phyloP scores from a whole-genome alignment of 805 yeast species.

The Saccharomycopsis sp. region DNA sequence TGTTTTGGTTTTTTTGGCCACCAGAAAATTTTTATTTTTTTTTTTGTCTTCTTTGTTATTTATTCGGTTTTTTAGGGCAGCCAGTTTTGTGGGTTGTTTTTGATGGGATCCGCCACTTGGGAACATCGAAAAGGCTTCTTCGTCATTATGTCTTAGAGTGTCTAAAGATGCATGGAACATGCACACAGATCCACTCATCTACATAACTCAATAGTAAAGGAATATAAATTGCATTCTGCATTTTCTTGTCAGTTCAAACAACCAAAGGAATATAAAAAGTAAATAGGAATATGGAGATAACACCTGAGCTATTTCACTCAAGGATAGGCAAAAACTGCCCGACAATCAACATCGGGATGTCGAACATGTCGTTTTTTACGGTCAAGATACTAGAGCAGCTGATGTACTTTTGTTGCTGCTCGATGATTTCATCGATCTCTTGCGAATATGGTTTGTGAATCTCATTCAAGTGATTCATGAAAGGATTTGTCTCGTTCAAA shows the following conservation, averaged over 20 bases:
- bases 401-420: conserved; percentile 31
- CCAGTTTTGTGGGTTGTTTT: neutral
- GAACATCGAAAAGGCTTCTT: too few species aligned
- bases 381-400: conserved; percentile 82
- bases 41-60: neutral
- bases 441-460: conserved; percentile 31
- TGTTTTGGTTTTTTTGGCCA: neutral
- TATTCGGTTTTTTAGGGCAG: neutral
- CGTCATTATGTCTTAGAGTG: too few species aligned
- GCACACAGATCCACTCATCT: too few species aligned
- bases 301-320: conserved; percentile 12
- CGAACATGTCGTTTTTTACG: conserved; percentile 74
- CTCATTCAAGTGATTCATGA: conserved; percentile 34
- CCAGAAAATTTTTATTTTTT: neutral
- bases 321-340: conserved; percentile 75
- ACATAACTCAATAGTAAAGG: neutral
- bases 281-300: neutral
- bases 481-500: conserved; percentile 25
- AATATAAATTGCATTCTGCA: neutral
- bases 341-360: conserved; percentile 75
- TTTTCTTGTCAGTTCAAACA: neutral
- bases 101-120: neutral
- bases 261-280: neutral
- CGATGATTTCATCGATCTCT: conserved; percentile 14
- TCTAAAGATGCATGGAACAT: too few species aligned